Evolutionary conservation across 257 asterid species (phyloP).

Genomic region (Leptodermis oblonga): DNA sequence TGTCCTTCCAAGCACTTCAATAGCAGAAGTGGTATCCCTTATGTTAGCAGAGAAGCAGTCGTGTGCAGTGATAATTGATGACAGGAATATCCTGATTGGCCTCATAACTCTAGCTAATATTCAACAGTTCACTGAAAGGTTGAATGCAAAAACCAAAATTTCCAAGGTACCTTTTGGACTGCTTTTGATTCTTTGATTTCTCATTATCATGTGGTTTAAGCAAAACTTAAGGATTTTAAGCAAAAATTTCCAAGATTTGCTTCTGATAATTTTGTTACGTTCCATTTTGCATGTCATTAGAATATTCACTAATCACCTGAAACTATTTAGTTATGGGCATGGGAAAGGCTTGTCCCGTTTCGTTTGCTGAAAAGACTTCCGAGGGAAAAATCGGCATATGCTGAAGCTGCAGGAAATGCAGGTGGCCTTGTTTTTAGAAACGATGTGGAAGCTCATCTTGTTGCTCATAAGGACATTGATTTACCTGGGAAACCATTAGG

Average conservation of each 20-base stretch:
- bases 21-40: too few species aligned
- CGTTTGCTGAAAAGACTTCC: slow-evolving; percentile 12
- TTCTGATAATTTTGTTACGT: not conserved
- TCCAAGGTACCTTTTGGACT: too few species aligned
- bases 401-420: not conserved
- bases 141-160: too few species aligned
- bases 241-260: not conserved
- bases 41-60: too few species aligned
- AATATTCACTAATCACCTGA: not conserved
- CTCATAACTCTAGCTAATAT: too few species aligned
- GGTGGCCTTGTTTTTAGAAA: slow-evolving; percentile 7
- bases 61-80: too few species aligned
- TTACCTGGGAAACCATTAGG: slow-evolving; percentile 15
- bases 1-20: too few species aligned
- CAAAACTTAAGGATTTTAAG: too few species aligned
- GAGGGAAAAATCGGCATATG: not conserved
- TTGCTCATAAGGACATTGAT: slow-evolving; percentile 5
- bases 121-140: too few species aligned
- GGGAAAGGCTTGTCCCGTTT: slow-evolving; percentile 19
- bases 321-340: slow-evolving; percentile 10
- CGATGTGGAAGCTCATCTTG: not conserved
- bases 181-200: too few species aligned
- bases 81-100: too few species aligned
- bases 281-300: not conserved
- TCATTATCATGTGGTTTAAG: too few species aligned